These are phyloP conservation scores for Entamoeba dispar DNA, from an alignment of 208 protist species.

Conservation along the genomic window DNA sequence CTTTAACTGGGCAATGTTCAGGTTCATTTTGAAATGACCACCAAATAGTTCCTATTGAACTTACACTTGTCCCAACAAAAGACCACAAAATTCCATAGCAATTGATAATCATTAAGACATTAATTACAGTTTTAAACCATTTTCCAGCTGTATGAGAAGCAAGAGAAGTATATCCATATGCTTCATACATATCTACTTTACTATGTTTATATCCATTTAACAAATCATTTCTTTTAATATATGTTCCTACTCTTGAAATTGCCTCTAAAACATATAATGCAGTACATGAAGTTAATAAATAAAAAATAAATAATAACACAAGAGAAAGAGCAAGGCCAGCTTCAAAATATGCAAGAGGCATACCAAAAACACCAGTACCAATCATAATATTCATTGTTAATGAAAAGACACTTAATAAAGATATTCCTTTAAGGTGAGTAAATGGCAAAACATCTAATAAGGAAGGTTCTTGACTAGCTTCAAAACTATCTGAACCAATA, in stretches of 20 bases:
- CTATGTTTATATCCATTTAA: background rate
- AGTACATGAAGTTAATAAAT: background rate
- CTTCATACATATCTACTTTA: background rate
- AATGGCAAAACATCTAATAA: background rate
- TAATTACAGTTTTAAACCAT: background rate
- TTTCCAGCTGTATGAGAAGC: background rate
- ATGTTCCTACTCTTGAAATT: background rate
- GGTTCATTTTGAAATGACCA: background rate
- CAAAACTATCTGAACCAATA: background rate
- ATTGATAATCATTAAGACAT: background rate
- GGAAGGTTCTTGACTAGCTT: background rate
- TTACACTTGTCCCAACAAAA: background rate
- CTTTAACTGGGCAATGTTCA: background rate
- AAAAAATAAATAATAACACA: background rate
- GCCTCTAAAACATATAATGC: background rate
- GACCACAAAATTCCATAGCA: background rate
- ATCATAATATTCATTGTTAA: background rate
- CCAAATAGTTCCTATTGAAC: background rate
- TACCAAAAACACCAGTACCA: background rate
- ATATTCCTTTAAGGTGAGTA: background rate
- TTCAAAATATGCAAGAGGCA: background rate
- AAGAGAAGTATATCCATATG: background rate
- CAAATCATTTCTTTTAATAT: background rate
- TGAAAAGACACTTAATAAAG: background rate
- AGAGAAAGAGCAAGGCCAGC: background rate